Percentiles rank a stretch among this genome's conserved stretches.
phyloP scores from a whole-genome alignment of 805 yeast genomes.

The Saturnispora besseyi region DNA sequence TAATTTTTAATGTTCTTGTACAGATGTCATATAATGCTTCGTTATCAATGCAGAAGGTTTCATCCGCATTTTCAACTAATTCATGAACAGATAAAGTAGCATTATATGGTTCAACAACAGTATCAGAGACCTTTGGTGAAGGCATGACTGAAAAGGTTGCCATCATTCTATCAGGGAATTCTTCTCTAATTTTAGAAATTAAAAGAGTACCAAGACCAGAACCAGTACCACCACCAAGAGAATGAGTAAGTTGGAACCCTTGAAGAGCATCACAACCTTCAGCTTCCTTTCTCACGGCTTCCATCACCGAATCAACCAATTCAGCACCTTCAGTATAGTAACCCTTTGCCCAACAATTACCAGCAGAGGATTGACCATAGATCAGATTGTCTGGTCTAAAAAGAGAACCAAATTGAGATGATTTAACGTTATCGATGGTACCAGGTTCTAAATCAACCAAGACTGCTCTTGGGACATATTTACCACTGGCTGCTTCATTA shows the following conservation, averaged over 20 bases:
- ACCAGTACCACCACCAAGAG: slow-evolving; percentile 90
- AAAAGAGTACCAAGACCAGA: slow-evolving; percentile 93
- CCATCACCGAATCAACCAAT: slow-evolving; percentile 81
- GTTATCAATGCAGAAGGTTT: slow-evolving; percentile 91
- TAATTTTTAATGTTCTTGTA: slow-evolving; percentile 73
- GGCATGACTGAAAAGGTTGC: slow-evolving; percentile 93
- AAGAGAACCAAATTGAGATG: slow-evolving; percentile 72
- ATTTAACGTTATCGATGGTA: slow-evolving; percentile 76
- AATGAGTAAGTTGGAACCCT: slow-evolving; percentile 86
- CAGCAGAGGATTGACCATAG: slow-evolving; percentile 87
- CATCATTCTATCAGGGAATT: slow-evolving; percentile 92
- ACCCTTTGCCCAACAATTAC: slow-evolving; percentile 96
- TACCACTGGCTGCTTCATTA: slow-evolving; percentile 78
- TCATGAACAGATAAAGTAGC: slow-evolving; percentile 88
- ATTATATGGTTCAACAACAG: slow-evolving; percentile 92
- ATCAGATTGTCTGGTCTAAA: slow-evolving; percentile 90
- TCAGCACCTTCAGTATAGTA: slow-evolving; percentile 97
- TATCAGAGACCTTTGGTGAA: slow-evolving; percentile 83
- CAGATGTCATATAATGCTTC: slow-evolving; percentile 89
- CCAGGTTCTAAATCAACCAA: slow-evolving; percentile 92
- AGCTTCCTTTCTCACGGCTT: slow-evolving; percentile 86
- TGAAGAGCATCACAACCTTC: slow-evolving; percentile 89
- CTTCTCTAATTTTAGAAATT: slow-evolving; percentile 80
- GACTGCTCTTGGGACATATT: slow-evolving; percentile 90
- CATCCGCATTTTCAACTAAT: slow-evolving; percentile 83